Base-by-base conservation (phyloP, 495 filamentous ascomycete genomes). In the Lasiosphaeria ovina region DNA sequence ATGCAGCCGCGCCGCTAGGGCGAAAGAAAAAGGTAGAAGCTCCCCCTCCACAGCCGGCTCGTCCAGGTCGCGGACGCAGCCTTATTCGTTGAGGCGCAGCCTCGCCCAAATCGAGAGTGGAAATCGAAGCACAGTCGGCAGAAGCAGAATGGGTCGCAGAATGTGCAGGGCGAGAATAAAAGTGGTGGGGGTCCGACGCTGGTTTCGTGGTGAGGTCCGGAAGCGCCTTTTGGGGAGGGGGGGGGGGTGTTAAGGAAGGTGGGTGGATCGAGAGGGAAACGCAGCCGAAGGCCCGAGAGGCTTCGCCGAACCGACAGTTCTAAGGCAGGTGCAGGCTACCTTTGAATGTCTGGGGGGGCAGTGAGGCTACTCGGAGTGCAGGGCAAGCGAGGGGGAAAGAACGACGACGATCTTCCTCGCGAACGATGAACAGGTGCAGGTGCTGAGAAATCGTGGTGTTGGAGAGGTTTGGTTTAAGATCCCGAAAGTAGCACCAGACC, bases 1-100 rank as follows among this genome's bases (percentile, higher is more conserved):
- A 69, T 66, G 81, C 82, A 80, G 82, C 80, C 73, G 65, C 69
- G 79, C 82, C 82, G 81, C 81, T 24, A 56, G 68, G 66, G 65
- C 66, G 57, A 69, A 75, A 69, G 59, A 68, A 69, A 24, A 24
- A n/a, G 65, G 62, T 68, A 60, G 61, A 72, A 66, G 64, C 74
- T 73, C 73, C 77, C 77, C 77, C 79, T 77, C 79, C 77, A 75
- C 77, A 72, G 72, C 76, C 71, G 68, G 68, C 64, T 63, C 64
- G 70, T 69, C 65, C 66, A 14, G 12, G 44, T 47, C 12, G 44
- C 12, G 12, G 44, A 24, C 24, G 44, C 44, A 47, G 44, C 44
- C 44, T 47, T 14, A n/a, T 4, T 47, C 4, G 55, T 57, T 51
- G 65, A 63, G 59, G 35, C 59, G 72, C 68, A 73, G 60, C 57